Base-by-base conservation (phyloP, 495 filamentous ascomycete genomes). In the Podospora pseudopauciseta region DNA sequence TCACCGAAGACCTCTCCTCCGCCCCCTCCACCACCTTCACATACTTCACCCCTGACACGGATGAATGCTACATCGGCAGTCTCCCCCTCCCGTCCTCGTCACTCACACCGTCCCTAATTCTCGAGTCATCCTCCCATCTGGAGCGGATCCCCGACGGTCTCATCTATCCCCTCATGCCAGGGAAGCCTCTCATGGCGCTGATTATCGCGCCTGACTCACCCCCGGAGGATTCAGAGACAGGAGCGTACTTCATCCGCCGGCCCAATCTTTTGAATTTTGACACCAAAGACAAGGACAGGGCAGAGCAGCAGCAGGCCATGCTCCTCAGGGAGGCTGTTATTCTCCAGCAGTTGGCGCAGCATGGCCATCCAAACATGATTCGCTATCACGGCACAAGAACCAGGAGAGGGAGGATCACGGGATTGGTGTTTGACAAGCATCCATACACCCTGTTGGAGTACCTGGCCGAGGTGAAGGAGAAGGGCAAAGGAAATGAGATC, bases 391-490 rank as follows among this genome's bases (percentile, higher is more conserved):
- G 56, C 6, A 18, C 18, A 5, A 9, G 56, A 20, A 58, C 56
- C 19, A 58, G 56, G 56, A 20, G 56, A 20, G 56, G 56, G 2
- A 20, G 56, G 1, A 58, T 58, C 18, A 58, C 56, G 2, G 56
- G 56, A 27, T 13, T 58, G 56, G 56, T 58, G 19, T 58, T 58
- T 13, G 56, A 58, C n/a, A 58, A 27, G 56, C 56, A 58, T 13
- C 56, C 56, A 1, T 27, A 19, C n/a, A 20, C 56, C 19, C 23
- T 58, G 16, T 58, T 20, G 56, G 56, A 58, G 23, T 58, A 58
- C 19, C 56, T 58, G 19, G 19, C n/a, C 19, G 19, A 20, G n/a
- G 13, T 49, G 39, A 49, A 49, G 1, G 13, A 49, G 13, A 49
- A 16, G 39, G 39, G 39, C 5, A 49, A 49, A 3, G n/a, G 13